Evolutionary conservation across 805 yeast genomes (phyloP).

Genomic region (Nakazawaea ishiwadae): DNA sequence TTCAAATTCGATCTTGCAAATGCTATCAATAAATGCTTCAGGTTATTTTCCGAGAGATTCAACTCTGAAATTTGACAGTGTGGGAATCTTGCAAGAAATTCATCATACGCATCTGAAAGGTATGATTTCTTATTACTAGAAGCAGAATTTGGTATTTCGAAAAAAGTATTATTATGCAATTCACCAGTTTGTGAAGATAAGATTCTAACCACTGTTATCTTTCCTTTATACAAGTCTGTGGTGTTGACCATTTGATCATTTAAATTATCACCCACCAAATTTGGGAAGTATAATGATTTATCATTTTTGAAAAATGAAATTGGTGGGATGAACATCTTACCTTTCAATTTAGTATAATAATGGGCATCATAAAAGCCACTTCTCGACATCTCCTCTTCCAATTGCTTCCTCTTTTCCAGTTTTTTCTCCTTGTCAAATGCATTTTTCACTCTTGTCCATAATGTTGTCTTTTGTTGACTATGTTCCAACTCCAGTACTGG

Average conservation of each 20-base stretch:
- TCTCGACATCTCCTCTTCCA: conserved; percentile 60
- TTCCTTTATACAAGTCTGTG: conserved; percentile 38
- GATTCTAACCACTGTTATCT: conserved; percentile 60
- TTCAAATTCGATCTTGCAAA: conserved; percentile 39
- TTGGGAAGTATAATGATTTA: conserved; percentile 78
- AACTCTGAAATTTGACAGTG: conserved; percentile 71
- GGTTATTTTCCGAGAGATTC: conserved; percentile 66
- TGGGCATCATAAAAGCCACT: conserved; percentile 66
- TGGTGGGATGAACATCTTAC: conserved; percentile 83
- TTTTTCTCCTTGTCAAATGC: conserved; percentile 46
- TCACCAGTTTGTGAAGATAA: conserved; percentile 70
- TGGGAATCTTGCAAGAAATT: conserved; percentile 39
- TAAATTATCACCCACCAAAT: conserved; percentile 45
- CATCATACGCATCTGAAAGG: conserved; percentile 35
- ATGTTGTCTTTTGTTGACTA: conserved; percentile 3
- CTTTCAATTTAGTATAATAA: conserved; percentile 67
- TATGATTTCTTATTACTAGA: conserved; percentile 36
- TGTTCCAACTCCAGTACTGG: conserved; percentile 1
- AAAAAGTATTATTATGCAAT: conserved; percentile 57
- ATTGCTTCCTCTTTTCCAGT: conserved; percentile 40
- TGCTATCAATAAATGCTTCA: conserved; percentile 62
- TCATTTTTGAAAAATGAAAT: conserved; percentile 70
- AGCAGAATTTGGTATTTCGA: conserved; percentile 39
- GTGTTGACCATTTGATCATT: conserved; percentile 22
- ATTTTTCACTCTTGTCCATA: conserved; percentile 28